Evolutionary conservation across 805 yeast genomes (phyloP), one percentile per base, ranked within the genome.

Genomic region (Sugiyamaella mastotermitis): DNA sequence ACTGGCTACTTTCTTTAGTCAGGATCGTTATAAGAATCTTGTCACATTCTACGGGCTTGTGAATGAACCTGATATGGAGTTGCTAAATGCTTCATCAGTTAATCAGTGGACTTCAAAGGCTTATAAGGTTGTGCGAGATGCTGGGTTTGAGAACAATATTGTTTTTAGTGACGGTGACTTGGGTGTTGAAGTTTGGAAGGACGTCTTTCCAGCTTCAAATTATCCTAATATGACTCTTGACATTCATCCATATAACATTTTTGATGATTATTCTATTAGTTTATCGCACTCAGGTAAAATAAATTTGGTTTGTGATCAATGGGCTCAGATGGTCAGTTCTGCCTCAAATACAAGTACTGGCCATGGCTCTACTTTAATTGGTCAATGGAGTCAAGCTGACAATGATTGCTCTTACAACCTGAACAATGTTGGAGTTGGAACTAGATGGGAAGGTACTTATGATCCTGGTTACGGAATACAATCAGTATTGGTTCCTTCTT

Each of bases 191-290:
- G 72, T 73, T 57, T 85, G 88, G 82, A 72, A 80, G 50, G 65
- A 70, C 45, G 68, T 70, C 42, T 63, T 80, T 48, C 64, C 67
- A 30, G 55, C 60, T 7, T 48, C 32, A 8, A 53, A 62, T 37
- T 69, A 62, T 52, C 79, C 81, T 71, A 76, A 77, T 49, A 78
- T 85, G 50, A 72, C 81, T 11, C 60, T 86, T 40, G 96, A 86
- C 56, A 85, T 84, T 57, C 95, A 86, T 58, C 88, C 83, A 59
- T 86, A 86, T 63, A 85, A 82, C 61, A 86, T 83, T 17, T 86
- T 86, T 58, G 52, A 59, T 44, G 30, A 40, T 7, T 48, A 48
- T 37, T 40, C 47, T 33, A 37, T 59, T 21, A 50, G 47, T 9
- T 30, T 55, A 41, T 25, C 61, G 6, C 63, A 59, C 38, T 38